Conservation (phyloP, 2,329 filamentous ascomycete genomes). For the Neonectria magnoliae region DNA sequence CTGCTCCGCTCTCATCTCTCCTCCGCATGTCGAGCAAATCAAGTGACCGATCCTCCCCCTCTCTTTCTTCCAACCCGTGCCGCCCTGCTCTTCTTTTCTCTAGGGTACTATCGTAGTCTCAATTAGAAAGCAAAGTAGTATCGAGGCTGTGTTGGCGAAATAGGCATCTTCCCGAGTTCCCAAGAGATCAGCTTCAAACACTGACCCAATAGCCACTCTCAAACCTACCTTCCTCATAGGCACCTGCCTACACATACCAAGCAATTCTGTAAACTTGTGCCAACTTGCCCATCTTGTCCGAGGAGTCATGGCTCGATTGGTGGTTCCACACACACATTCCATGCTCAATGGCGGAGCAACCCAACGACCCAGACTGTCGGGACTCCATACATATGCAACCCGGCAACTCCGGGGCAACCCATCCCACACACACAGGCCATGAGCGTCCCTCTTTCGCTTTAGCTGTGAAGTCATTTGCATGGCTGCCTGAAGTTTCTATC, state of each 20-base stretch:
- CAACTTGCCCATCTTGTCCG: background rate
- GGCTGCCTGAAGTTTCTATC: background rate
- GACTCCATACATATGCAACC: slow-evolving; percentile 4
- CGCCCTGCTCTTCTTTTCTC: background rate
- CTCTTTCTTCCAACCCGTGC: no score
- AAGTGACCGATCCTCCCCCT: slow-evolving; percentile 18
- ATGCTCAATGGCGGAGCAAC: slow-evolving; percentile 3
- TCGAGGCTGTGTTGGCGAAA: background rate
- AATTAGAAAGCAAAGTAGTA: background rate
- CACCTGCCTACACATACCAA: background rate
- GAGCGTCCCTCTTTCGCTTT: background rate
- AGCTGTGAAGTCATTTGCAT: background rate
- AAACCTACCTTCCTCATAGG: background rate
- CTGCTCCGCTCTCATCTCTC: slow-evolving; percentile 4
- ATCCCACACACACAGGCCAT: background rate
- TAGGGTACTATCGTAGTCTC: background rate
- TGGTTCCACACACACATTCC: background rate
- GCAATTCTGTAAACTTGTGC: background rate
- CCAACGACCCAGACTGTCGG: slow-evolving; percentile 16
- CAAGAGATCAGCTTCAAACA: background rate
- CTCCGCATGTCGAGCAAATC: slow-evolving; percentile 23
- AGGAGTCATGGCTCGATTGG: background rate
- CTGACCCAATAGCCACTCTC: background rate
- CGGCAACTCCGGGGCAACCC: slow-evolving; percentile 1
- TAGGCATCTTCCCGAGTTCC: background rate